Percentiles rank a stretch among this genome's conserved stretches.
Evolutionary conservation across 176 grass and related monocot genomes (phyloP).

Genomic region (Lolium multiflorum): DNA sequence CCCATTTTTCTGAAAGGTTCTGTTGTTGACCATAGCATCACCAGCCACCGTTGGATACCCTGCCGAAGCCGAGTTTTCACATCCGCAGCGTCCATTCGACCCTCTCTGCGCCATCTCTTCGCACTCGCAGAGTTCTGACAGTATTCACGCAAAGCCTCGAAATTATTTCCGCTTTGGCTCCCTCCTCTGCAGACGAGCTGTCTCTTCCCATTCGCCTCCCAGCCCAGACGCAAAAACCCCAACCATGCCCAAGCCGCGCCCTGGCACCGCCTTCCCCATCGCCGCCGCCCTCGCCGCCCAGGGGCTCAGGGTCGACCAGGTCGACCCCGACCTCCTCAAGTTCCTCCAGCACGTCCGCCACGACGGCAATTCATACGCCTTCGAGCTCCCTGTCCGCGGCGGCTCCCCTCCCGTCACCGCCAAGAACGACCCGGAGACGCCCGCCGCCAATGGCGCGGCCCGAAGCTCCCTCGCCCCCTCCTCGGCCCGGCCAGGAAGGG

Average conservation of each 20-base stretch:
- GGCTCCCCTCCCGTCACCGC: background rate
- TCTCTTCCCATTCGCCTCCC: constrained; percentile 5
- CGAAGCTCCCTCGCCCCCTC: constrained; percentile 32
- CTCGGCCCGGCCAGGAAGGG: background rate
- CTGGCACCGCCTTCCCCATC: background rate
- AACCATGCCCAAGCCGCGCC: background rate
- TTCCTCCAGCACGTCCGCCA: constrained; percentile 52
- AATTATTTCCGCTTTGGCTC: background rate
- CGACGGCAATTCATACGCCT: constrained; percentile 49
- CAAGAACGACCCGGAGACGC: constrained; percentile 45
- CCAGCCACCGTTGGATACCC: background rate
- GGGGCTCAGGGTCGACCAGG: constrained; percentile 20
- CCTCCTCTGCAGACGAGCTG: background rate
- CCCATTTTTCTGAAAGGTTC: background rate
- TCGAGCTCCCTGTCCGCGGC: constrained; percentile 42
- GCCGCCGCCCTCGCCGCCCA: constrained; percentile 21
- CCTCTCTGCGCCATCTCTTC: background rate
- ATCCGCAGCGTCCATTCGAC: background rate
- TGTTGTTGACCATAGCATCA: background rate
- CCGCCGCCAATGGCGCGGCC: constrained; percentile 6
- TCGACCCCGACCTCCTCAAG: constrained; percentile 59
- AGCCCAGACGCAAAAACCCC: constrained; percentile 9
- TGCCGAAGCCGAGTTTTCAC: background rate
- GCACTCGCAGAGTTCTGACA: background rate
- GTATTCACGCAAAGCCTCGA: background rate